phyloP scores from a whole-genome alignment of 306 rosid species.

The Ochetophila trinervis region DNA sequence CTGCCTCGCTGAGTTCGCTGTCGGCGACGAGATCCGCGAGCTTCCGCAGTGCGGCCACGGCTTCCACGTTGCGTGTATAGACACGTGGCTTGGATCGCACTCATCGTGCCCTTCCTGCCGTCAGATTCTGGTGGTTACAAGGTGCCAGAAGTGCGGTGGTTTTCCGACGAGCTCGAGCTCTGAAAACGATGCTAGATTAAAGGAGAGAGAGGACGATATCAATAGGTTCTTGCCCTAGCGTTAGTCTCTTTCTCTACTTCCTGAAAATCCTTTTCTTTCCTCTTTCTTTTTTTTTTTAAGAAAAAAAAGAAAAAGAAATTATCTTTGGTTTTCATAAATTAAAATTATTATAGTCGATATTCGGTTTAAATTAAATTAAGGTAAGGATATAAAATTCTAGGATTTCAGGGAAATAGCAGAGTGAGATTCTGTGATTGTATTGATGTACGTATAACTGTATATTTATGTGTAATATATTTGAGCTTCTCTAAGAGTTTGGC shows the following conservation, averaged over 20 bases:
- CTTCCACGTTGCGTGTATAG: slow-evolving; percentile 70
- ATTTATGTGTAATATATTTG: too few relatives aligned
- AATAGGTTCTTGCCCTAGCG: slow-evolving; percentile 58
- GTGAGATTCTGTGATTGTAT: too few relatives aligned
- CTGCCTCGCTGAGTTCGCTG: slow-evolving; percentile 57
- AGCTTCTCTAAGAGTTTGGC: too few relatives aligned
- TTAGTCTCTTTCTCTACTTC: slow-evolving; percentile 2
- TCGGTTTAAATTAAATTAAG: too few relatives aligned
- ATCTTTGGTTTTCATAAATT: too few relatives aligned
- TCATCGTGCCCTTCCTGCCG: slow-evolving; percentile 83
- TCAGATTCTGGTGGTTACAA: slow-evolving; percentile 50
- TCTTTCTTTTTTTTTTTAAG: too few relatives aligned
- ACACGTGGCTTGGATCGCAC: slow-evolving; percentile 79
- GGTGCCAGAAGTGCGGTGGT: slow-evolving; percentile 74
- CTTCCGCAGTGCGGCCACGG: slow-evolving; percentile 80
- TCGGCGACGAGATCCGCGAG: slow-evolving; percentile 71
- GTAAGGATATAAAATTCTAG: too few relatives aligned
- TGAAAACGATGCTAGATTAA: slow-evolving; percentile 39
- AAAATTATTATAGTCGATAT: too few relatives aligned
- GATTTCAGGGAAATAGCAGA: too few relatives aligned
- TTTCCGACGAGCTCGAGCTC: slow-evolving; percentile 44
- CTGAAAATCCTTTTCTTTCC: background rate
- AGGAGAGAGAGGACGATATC: slow-evolving; percentile 38
- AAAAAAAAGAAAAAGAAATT: too few relatives aligned
- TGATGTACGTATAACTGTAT: too few relatives aligned